Percentiles rank a stretch among this genome's conserved stretches.
Evolutionary conservation across 164 flowering plant species (phyloP).

Genomic region (Dillenia turbinata): DNA sequence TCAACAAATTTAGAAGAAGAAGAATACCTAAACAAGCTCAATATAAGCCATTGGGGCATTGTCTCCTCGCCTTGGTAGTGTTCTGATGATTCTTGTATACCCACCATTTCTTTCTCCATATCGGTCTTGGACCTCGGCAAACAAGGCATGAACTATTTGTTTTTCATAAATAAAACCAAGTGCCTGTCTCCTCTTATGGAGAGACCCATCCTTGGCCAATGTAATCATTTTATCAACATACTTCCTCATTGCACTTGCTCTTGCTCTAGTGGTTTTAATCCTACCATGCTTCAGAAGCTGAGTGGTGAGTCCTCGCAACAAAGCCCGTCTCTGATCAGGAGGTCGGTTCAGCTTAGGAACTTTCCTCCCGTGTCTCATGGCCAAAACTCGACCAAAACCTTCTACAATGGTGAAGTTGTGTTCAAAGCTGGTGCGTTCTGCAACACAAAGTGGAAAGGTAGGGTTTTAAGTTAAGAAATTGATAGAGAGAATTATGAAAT

Average conservation of each 20-base stretch:
- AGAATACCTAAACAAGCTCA: constrained; percentile 71
- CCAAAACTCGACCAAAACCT: constrained; percentile 52
- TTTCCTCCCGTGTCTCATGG: constrained; percentile 84
- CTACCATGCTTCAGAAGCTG: constrained; percentile 89
- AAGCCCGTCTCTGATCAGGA: constrained; percentile 85
- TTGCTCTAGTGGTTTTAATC: constrained; percentile 81
- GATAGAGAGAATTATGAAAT: background rate
- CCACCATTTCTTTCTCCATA: constrained; percentile 95
- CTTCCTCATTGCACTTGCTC: constrained; percentile 92
- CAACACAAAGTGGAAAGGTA: constrained; percentile 6
- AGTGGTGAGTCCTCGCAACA: constrained; percentile 79
- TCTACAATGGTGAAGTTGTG: constrained; percentile 32
- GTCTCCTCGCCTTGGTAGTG: constrained; percentile 71
- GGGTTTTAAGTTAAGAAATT: background rate
- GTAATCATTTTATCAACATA: constrained; percentile 93
- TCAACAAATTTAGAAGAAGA: too few species aligned
- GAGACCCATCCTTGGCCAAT: constrained; percentile 85
- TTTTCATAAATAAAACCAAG: constrained; percentile 86
- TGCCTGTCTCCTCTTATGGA: constrained; percentile 91
- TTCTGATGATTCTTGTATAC: constrained; percentile 84
- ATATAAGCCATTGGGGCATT: constrained; percentile 98
- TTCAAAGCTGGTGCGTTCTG: constrained; percentile 40
- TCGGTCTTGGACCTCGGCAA: constrained; percentile 84
- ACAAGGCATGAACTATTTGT: constrained; percentile 86
- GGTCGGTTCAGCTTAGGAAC: constrained; percentile 94